Percentiles rank a stretch among this genome's conserved stretches.
These are phyloP conservation scores for Conidiobolus coronatus DNA, from an alignment of 371 early-diverging fungal genomes.

Conservation along the genomic window DNA sequence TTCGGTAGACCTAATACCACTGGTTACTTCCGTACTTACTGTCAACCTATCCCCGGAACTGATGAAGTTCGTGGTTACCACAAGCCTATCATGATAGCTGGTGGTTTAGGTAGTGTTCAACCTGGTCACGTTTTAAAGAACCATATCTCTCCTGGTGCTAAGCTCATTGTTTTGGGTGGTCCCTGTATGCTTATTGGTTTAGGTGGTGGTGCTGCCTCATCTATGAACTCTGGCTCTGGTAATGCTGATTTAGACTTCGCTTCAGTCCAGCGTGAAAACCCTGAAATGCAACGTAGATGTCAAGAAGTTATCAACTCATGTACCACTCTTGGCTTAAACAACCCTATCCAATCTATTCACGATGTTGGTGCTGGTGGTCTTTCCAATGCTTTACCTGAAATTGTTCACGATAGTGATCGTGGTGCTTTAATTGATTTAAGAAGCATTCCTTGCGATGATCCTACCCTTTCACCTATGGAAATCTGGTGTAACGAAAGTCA, in stretches of 20 bases:
- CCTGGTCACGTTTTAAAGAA: slow-evolving; percentile 67
- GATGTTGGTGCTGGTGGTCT: slow-evolving; percentile 97
- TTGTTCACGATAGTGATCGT: slow-evolving; percentile 80
- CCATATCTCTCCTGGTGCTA: slow-evolving; percentile 54
- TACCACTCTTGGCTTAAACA: slow-evolving; percentile 47
- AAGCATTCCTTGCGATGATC: slow-evolving; percentile 68
- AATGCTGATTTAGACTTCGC: slow-evolving; percentile 85
- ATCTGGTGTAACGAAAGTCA: slow-evolving; percentile 98
- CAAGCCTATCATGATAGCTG: slow-evolving; percentile 97
- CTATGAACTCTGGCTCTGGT: slow-evolving; percentile 71
- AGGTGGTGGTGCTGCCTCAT: slow-evolving; percentile 94
- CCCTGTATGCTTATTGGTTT: slow-evolving; percentile 93
- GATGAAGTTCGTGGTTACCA: slow-evolving; percentile 77
- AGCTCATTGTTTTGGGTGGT: slow-evolving; percentile 79
- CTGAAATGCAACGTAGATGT: slow-evolving; percentile 91
- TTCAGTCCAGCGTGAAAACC: slow-evolving; percentile 92
- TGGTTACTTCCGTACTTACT: slow-evolving; percentile 91
- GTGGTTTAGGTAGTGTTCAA: slow-evolving; percentile 82
- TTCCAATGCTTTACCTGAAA: slow-evolving; percentile 89
- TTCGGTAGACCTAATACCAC: slow-evolving; percentile 88
- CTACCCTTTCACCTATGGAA: slow-evolving; percentile 89
- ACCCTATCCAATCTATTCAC: slow-evolving; percentile 79
- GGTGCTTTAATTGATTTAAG: slow-evolving; percentile 82
- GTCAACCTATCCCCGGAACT: slow-evolving; percentile 31
- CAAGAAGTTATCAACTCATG: slow-evolving; percentile 92